Percentiles rank a stretch among this genome's conserved stretches.
These are phyloP conservation scores for Globisporangium yorkense DNA, from an alignment of 352 stramenopile species.

Conservation along the genomic window DNA sequence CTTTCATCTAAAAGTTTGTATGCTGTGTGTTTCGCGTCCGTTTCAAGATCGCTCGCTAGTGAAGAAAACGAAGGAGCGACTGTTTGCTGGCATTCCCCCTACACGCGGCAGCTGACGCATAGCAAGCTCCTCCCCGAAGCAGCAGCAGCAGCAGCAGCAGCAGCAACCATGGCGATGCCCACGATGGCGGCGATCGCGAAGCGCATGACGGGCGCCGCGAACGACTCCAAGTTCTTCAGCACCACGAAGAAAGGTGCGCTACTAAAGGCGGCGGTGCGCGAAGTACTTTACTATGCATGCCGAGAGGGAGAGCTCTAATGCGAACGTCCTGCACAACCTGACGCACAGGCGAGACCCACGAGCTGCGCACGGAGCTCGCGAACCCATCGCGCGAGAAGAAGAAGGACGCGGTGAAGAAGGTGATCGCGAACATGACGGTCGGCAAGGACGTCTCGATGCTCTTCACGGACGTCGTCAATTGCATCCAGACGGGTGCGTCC, in stretches of 20 bases:
- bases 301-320: too few relatives aligned
- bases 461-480: constrained; percentile 99
- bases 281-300: background rate
- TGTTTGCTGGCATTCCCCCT: background rate
- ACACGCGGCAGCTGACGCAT: background rate
- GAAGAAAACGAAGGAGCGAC: background rate
- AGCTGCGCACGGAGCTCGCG: constrained; percentile 96
- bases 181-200: constrained; percentile 86
- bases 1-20: background rate
- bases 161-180: constrained; percentile 65
- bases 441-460: constrained; percentile 99
- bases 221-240: constrained; percentile 98
- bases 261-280: too few relatives aligned
- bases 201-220: constrained; percentile 86
- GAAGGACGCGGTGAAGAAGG: constrained; percentile 99
- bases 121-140: background rate
- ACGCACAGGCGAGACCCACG: constrained; percentile 90
- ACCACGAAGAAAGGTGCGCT: constrained; percentile 94
- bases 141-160: background rate
- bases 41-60: background rate
- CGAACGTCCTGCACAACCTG: too few relatives aligned
- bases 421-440: constrained; percentile 99
- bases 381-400: constrained; percentile 96
- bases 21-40: constrained; percentile 1
- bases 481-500: constrained; percentile 93